Conservation (phyloP, 306 rosid species). For the Argentina anserina region DNA sequence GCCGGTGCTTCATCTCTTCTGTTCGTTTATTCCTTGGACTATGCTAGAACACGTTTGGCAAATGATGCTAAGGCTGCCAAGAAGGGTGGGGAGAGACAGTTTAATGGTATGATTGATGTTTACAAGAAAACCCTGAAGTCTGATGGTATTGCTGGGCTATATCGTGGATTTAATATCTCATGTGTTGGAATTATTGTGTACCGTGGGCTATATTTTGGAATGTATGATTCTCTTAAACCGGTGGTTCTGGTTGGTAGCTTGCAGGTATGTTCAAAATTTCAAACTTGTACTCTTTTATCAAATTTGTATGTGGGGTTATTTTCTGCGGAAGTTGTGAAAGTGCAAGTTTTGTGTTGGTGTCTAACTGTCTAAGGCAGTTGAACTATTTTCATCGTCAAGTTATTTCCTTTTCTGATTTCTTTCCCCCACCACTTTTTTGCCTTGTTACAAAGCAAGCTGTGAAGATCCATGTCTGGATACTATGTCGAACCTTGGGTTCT, state of each 20-base stretch:
- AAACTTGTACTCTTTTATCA: background rate
- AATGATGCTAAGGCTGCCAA: slow-evolving; percentile 77
- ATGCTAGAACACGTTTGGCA: slow-evolving; percentile 80
- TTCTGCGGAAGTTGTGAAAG: background rate
- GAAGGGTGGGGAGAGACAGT: slow-evolving; percentile 90
- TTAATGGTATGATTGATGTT: slow-evolving; percentile 78
- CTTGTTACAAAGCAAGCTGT: background rate
- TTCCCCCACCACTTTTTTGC: background rate
- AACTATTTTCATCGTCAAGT: background rate
- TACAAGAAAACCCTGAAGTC: slow-evolving; percentile 68
- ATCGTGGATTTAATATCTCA: slow-evolving; percentile 80
- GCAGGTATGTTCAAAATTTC: slow-evolving; percentile 48
- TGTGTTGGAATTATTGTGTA: slow-evolving; percentile 83
- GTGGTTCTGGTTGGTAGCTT: slow-evolving; percentile 63
- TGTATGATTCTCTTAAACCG: slow-evolving; percentile 89
- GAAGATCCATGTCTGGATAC: background rate
- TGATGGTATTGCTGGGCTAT: slow-evolving; percentile 85
- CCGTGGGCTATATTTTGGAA: slow-evolving; percentile 89
- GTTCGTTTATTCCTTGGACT: slow-evolving; percentile 80
- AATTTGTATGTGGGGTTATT: background rate
- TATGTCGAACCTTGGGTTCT: background rate
- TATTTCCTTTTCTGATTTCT: background rate
- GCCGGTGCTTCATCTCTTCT: slow-evolving; percentile 86
- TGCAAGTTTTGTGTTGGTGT: background rate
- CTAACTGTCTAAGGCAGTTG: background rate